Conservation (phyloP, 495 filamentous ascomycete genomes). For the Daldinia concentrica region DNA sequence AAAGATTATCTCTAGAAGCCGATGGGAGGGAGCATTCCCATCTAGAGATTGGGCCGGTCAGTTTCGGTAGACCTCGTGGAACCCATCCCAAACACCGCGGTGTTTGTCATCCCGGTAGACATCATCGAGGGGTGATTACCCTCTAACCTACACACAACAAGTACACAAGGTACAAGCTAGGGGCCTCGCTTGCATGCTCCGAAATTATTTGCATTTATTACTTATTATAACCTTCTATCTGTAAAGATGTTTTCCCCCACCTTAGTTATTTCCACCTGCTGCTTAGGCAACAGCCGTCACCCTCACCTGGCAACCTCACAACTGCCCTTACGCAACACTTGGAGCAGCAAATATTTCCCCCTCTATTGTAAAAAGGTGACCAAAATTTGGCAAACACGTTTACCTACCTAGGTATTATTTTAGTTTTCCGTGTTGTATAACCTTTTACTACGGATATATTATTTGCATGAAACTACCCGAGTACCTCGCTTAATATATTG, state of each 20-base stretch:
- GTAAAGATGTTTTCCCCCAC: neutral
- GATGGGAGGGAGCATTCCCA: neutral
- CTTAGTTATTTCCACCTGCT: neutral
- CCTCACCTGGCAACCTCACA: too few relatives aligned
- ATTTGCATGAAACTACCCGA: too few relatives aligned
- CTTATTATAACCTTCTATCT: neutral
- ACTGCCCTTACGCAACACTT: too few relatives aligned
- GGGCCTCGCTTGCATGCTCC: neutral
- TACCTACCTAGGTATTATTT: too few relatives aligned
- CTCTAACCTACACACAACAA: neutral
- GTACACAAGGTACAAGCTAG: neutral
- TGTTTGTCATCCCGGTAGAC: neutral
- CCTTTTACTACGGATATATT: too few relatives aligned
- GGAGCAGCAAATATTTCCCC: too few relatives aligned
- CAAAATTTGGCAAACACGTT: too few relatives aligned
- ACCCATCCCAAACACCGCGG: neutral
- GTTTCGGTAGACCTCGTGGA: neutral
- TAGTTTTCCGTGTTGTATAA: too few relatives aligned
- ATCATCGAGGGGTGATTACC: neutral
- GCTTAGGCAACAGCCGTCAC: neutral
- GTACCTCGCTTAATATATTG: too few relatives aligned
- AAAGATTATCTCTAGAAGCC: neutral
- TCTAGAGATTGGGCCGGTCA: neutral
- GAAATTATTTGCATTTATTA: neutral
- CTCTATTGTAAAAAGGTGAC: too few relatives aligned